Evolutionary conservation across 495 filamentous ascomycete genomes (phyloP), one percentile per base, ranked within the genome.

Genomic region (Apodospora peruviana): DNA sequence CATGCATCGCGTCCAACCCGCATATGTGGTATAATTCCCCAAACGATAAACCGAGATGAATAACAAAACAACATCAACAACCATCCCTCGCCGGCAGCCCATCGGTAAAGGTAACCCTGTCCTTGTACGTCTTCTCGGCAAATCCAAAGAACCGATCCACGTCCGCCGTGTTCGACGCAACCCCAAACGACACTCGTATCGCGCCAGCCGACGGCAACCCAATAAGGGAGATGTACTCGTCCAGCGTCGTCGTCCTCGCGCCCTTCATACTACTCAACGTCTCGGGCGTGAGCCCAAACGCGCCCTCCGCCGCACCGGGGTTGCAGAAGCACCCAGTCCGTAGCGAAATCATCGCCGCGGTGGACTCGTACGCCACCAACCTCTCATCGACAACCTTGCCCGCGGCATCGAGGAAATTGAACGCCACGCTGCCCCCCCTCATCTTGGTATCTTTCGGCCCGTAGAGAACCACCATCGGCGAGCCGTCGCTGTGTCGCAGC

Each of bases 321-420:
- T 85, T 85, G 55, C 82, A 85, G 22, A 85, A 70, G 38, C 74
- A 77, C 8, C 82, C 82, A 18, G 76, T 80, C 8, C 82, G 71
- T 5, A 85, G 55, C 39, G 75, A 75, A 36, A 85, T 82, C 36
- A 69, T 59, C 12, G 58, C 63, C 1, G 55, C 58, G 0, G 61
- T 46, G 0, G 65, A 60, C 40, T 72, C 70, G 4, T 60, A 51
- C 7, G 65, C 70, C 3, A 82, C 79, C 0, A 74, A 48, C 11
- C 76, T 60, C 51, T 83, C 79, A n/a, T 84, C 70, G 2, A 81
- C 68, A 1, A 69, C 55, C 44, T 72, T 72, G 3, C 68, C 66
- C 5, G 73, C 46, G 0, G 61, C 52, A 39, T 70, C 65, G 12
- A 65, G 56, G 7, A 84, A 50, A 47, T 83, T 83, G 52, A 85